Base-by-base conservation (phyloP, 225 moss, liverwort and hornwort genomes). In the Sphagnum tenellum region DNA sequence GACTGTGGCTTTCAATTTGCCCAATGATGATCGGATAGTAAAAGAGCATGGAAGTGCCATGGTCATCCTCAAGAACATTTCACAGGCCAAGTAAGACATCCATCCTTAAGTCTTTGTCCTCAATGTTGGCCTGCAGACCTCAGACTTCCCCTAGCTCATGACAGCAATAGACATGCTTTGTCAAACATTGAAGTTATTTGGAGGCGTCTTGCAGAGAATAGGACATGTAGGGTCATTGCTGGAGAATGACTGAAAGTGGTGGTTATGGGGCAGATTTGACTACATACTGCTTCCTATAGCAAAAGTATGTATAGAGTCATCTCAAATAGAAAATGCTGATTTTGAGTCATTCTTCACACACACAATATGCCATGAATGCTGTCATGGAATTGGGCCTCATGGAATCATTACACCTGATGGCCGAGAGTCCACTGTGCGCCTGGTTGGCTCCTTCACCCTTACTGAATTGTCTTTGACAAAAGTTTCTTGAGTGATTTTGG, bases 321-420 rank as follows among this genome's bases (percentile, higher is more conserved):
- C 92, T 7, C 95, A 96, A 69, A 78, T 84, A 62, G 51, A 67
- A 50, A 66, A 78, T 56, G 95, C 89, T 44, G 86, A 87, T 67
- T 96, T 96, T 50, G 72, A 72, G 29, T 88, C 92, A 46, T 96
- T 96, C 64, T 96, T 92, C 65, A 96, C 88, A 1, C 95, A 96
- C 60, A 85, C 92, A 46, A 92, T 96, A 52, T 96, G 95, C 77
- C 95, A 96, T 62, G 95, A 96, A 62, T 96, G 95, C 78, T 96
- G 95, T 76, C 95, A 96, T 73, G 89, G 95, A 48, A 96, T 96
- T 74, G 95, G 95, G 51, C 95, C 95, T 9, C 95, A 96, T 70
- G 88, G 72, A 66, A 96, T 96, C 50, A 82, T 79, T 50, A 79
- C 81, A 58, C 84, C 75, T 56, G 82, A 82, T 64, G 92, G 89